These are phyloP conservation scores for Ganoderma lingzhi DNA, from an alignment of 1,284 basidiomycete genomes.

Conservation along the genomic window DNA sequence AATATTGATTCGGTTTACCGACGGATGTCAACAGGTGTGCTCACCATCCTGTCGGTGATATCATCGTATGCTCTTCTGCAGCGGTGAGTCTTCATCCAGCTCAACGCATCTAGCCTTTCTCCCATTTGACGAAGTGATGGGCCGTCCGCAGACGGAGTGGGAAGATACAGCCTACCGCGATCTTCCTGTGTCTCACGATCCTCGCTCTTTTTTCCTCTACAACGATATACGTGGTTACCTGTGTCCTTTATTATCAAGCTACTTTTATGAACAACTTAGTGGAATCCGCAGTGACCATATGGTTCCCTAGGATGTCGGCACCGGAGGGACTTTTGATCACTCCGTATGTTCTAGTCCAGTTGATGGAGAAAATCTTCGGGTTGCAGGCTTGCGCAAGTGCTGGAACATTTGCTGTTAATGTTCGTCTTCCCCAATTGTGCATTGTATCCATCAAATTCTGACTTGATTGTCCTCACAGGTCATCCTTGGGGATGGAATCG, in stretches of 20 bases:
- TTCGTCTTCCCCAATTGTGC: not conserved
- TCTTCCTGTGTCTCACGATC: not conserved
- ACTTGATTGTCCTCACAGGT: not conserved
- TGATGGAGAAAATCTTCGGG: too few species aligned
- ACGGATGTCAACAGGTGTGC: not conserved
- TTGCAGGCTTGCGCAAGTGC: not conserved
- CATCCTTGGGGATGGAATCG: not conserved
- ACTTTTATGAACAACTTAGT: not conserved
- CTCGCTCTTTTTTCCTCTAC: not conserved
- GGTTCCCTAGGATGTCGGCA: too few species aligned
- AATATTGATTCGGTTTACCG: not conserved
- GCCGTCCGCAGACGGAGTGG: not conserved
- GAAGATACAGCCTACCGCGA: not conserved
- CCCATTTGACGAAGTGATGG: not conserved
- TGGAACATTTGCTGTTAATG: not conserved
- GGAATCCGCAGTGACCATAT: not conserved
- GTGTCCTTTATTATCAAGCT: not conserved
- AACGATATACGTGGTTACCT: not conserved
- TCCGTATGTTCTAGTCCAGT: too few species aligned
- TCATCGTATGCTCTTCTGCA: not conserved
- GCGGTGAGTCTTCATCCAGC: not conserved
- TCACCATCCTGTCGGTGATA: not conserved
- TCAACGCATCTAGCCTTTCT: not conserved
- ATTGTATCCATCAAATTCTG: not conserved
- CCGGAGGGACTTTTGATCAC: too few species aligned